Base-by-base conservation (phyloP, 305 asterid genomes). In the Solanum aculeatissimum region DNA sequence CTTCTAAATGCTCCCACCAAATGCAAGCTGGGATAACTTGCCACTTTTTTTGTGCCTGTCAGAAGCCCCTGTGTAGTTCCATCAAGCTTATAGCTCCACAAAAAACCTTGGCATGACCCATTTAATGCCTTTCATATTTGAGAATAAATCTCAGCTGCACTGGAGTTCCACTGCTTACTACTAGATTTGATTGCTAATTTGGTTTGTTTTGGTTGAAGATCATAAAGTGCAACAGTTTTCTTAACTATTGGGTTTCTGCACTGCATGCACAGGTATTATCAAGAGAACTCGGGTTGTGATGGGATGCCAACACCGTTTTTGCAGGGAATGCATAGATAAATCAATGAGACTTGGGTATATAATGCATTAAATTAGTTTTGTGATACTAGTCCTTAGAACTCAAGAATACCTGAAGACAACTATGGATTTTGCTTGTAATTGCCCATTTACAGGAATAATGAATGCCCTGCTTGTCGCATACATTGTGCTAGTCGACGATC, bases 241-340 rank as follows among this genome's bases (percentile, higher is more conserved):
- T 49, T 12, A 19, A 87, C 75, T 66, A 32, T 55, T 77, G 55
- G 38, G 19, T 83, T 65, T 81, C 55, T 84, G 63, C 63, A 75
- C 32, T 72, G 54, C 79, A 63, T 81, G 60, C 25, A 80, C 91
- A 90, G 90, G 91, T 49, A 87, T 90, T 65, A 88, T 88, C 79
- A 87, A 86, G 89, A 90, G 84, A 70, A 87, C 91, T 80, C 86
- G 89, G 49, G 87, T 88, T 66, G 91, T 90, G 53, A 90, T 86
- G 91, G 90, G 89, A 70, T 88, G 92, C 81, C 86, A 88, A 53
- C 92, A 89, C 85, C 90, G 91, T 29, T 88, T 90, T 87, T 90
- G 92, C 85, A 87, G 82, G 82, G 91, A 88, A 32, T 89, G 92
- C 88, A 90, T 90, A 27, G 92, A 90, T 81, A 88, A 87, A 87